Evolutionary conservation across 1,284 basidiomycete genomes (phyloP).

Genomic region (Rhodotorula sp.): DNA sequence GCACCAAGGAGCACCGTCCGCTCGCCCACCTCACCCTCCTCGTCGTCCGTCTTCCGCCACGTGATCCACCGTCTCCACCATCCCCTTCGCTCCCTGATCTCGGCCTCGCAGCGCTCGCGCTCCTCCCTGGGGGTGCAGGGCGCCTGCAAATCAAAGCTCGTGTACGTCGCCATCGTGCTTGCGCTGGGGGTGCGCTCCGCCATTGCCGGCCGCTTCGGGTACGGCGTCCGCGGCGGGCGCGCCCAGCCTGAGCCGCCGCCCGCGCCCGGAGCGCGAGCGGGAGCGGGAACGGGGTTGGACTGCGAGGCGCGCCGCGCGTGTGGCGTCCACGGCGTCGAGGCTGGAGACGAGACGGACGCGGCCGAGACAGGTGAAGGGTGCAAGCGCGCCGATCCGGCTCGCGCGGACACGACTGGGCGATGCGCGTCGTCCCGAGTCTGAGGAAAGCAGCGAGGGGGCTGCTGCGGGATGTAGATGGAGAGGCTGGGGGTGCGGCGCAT

Average conservation of each 20-base stretch:
- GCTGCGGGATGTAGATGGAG: conserved; percentile 10
- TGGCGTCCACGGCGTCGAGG: neutral
- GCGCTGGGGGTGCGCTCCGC: neutral
- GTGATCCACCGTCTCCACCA: neutral
- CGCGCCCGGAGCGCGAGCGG: neutral
- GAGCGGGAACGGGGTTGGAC: neutral
- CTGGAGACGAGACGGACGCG: no score
- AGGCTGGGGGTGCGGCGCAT: conserved; percentile 2
- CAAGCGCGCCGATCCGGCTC: neutral
- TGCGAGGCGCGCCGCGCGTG: neutral
- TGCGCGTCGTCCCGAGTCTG: neutral
- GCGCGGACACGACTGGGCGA: neutral
- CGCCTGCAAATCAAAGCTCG: conserved; percentile 13
- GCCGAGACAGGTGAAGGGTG: no score
- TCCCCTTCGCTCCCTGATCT: neutral
- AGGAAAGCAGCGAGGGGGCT: neutral
- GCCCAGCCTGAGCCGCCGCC: neutral
- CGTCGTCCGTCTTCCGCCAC: neutral
- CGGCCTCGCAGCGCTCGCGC: neutral
- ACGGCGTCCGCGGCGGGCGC: neutral
- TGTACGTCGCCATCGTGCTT: conserved; percentile 8
- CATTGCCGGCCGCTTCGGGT: neutral
- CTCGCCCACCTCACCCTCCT: neutral
- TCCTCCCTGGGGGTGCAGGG: conserved; percentile 17
- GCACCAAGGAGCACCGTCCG: neutral